A percentile compares a stretch with the other conserved stretches of the same genome.
Conservation (phyloP, 225 moss, liverwort and hornwort genomes). For the Bryoerythrophyllum caledonicum region DNA sequence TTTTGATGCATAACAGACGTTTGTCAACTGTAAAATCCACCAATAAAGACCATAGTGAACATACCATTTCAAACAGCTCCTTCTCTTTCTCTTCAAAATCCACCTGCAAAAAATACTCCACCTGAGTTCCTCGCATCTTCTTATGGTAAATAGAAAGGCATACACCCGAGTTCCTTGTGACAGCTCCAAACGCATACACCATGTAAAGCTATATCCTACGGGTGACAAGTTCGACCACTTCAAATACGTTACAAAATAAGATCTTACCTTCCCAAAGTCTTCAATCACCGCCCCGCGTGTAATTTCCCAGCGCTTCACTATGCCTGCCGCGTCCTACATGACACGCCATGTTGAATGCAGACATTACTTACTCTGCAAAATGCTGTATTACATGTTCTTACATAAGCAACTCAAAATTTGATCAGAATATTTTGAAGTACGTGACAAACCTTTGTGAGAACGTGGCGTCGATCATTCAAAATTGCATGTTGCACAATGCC, state of each 20-base stretch:
- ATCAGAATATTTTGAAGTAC: neutral
- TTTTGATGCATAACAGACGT: neutral
- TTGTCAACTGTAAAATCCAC: neutral
- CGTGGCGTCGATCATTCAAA: conserved; percentile 95
- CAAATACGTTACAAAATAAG: neutral
- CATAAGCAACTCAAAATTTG: neutral
- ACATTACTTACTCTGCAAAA: conserved; percentile 10
- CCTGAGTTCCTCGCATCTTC: conserved; percentile 12
- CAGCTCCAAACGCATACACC: conserved; percentile 2
- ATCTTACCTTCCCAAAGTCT: conserved; percentile 68
- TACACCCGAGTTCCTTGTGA: conserved; percentile 4
- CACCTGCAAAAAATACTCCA: conserved; percentile 44
- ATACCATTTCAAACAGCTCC: conserved; percentile 76
- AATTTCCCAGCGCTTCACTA: conserved; percentile 86
- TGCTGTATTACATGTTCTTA: neutral
- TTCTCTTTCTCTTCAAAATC: conserved; percentile 83
- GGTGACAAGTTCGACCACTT: conserved; percentile 6
- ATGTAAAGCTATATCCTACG: neutral
- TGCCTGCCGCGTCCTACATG: conserved; percentile 72
- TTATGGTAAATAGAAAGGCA: neutral
- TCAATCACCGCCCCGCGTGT: conserved; percentile 75
- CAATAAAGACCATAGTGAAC: neutral
- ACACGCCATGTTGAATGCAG: neutral
- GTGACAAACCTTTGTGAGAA: conserved; percentile 76
- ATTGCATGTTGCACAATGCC: conserved; percentile 96